These are phyloP conservation scores for Tritrichomonas musculus DNA, from an alignment of 208 protist species.

Conservation along the genomic window DNA sequence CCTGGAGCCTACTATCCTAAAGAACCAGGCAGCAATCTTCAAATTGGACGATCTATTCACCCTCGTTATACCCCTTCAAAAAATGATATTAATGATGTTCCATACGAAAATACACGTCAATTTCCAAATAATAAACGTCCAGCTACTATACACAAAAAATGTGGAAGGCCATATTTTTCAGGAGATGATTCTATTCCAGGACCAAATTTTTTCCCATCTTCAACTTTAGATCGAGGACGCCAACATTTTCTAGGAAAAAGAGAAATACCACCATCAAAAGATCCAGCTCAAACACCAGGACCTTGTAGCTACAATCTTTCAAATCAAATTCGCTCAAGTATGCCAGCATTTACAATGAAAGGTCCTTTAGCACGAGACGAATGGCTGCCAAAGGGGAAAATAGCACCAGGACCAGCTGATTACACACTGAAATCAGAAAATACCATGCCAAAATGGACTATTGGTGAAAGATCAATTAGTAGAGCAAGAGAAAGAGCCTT, in stretches of 20 bases:
- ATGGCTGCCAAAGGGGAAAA: background rate
- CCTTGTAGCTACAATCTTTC: background rate
- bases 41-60: background rate
- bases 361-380: background rate
- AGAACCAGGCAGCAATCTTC: too few species aligned
- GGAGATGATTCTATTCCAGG: background rate
- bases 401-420: background rate
- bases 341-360: background rate
- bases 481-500: background rate
- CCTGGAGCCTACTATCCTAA: background rate
- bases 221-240: background rate
- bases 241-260: too few species aligned
- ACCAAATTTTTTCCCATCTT: background rate
- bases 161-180: background rate
- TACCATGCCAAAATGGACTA: slow-evolving; percentile 8
- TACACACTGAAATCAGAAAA: background rate
- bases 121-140: background rate
- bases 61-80: background rate
- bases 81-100: background rate
- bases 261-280: background rate
- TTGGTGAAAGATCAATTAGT: background rate
- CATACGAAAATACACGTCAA: background rate
- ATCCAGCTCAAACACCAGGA: background rate
- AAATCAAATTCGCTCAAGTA: too few species aligned
- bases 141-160: background rate